These are phyloP conservation scores for Dillenia suffruticosa DNA, from an alignment of 164 flowering plant species.

Conservation along the genomic window DNA sequence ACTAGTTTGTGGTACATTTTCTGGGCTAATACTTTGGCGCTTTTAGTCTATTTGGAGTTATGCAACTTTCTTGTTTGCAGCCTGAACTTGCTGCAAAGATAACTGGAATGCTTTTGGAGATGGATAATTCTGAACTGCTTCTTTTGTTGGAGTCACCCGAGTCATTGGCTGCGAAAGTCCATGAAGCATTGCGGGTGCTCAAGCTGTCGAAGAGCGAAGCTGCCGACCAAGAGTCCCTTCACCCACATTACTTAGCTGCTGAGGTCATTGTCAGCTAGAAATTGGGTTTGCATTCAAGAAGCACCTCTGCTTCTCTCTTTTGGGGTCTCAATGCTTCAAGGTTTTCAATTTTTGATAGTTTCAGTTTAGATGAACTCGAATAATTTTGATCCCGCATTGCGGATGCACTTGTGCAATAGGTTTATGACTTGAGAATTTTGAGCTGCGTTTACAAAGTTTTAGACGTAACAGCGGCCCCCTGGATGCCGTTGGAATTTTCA, in stretches of 20 bases:
- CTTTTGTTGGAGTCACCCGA: conserved; percentile 77
- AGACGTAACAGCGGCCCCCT: too few relatives aligned
- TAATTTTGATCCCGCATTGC: too few relatives aligned
- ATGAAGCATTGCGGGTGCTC: conserved; percentile 80
- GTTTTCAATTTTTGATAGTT: too few relatives aligned
- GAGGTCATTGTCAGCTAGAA: conserved; percentile 59
- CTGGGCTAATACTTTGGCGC: not conserved
- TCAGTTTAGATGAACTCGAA: too few relatives aligned
- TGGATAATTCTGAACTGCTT: conserved; percentile 80
- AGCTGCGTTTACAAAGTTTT: too few relatives aligned
- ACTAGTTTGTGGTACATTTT: not conserved
- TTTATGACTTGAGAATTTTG: too few relatives aligned
- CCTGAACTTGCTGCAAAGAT: conserved; percentile 71
- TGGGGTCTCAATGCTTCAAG: too few relatives aligned
- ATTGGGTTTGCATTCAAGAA: not conserved
- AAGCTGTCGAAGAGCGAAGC: conserved; percentile 51
- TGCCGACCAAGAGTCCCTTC: conserved; percentile 38
- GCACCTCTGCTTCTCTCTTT: not conserved
- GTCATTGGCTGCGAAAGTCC: conserved; percentile 61
- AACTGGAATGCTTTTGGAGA: conserved; percentile 91
- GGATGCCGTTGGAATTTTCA: too few relatives aligned
- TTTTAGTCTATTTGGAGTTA: not conserved
- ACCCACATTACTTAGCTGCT: conserved; percentile 44
- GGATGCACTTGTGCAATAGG: too few relatives aligned
- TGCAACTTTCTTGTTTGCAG: conserved; percentile 28